Conservation (phyloP, 2,329 filamentous ascomycete species). For the Leptographium procerum region DNA sequence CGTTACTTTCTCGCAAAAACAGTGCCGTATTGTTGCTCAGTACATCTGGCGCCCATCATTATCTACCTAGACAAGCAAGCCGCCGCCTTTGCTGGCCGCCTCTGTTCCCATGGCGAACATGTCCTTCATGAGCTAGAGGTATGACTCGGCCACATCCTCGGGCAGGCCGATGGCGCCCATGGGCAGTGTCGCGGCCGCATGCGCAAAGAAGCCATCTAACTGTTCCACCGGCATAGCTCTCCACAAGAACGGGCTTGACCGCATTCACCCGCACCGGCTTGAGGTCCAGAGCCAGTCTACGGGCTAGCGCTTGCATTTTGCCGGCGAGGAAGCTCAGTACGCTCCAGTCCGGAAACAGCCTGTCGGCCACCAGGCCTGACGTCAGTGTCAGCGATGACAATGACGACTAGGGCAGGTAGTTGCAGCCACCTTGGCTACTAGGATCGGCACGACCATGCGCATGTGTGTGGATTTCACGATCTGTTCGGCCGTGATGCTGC, state of each 20-base stretch:
- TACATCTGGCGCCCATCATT: too few species aligned
- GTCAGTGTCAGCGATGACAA: conserved; percentile 44
- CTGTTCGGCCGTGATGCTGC: conserved; percentile 13
- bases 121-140: conserved; percentile 19
- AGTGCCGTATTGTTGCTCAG: too few species aligned
- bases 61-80: background rate
- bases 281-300: conserved; percentile 50
- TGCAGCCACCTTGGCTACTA: conserved; percentile 22
- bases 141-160: conserved; percentile 20
- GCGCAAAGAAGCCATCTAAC: conserved; percentile 13
- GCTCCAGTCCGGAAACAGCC: conserved; percentile 39
- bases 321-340: conserved; percentile 36
- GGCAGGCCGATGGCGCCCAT: conserved; percentile 13
- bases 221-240: conserved; percentile 15
- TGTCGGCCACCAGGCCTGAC: conserved; percentile 37
- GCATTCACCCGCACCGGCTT: conserved; percentile 52
- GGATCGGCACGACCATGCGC: conserved; percentile 21
- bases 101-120: conserved; percentile 15
- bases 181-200: conserved; percentile 8
- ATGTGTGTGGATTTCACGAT: conserved; percentile 13
- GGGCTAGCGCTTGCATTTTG: conserved; percentile 39
- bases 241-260: conserved; percentile 41
- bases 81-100: conserved; percentile 1
- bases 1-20: too few species aligned
- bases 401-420: conserved; percentile 16